Base-by-base conservation (phyloP, 805 yeast genomes). In the Cyberlindnera xishuangbannaensis region DNA sequence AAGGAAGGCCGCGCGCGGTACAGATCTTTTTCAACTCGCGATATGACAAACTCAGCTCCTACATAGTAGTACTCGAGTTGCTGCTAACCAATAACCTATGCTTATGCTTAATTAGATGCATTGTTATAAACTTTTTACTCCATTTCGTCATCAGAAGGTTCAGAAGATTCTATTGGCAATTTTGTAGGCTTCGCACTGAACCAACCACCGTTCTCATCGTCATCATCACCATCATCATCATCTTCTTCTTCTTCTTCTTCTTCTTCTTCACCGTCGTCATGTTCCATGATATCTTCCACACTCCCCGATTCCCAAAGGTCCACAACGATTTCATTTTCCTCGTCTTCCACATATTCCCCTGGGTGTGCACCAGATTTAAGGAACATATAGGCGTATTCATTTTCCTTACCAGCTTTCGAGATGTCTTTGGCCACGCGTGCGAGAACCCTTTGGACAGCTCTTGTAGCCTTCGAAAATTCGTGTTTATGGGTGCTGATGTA, bases 381-480 rank as follows among this genome's bases (percentile, higher is more conserved):
- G 51, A 76, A 84, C 31, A 63, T 61, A 50, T 68, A 70, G 30
- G 72, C 56, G 50, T 74, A 72, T 39, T 67, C 73, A 44, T 77
- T 80, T 27, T 67, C 70, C 40, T 64, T 68, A 4, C 76, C 65
- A 5, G 73, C 61, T 22, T 55, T 56, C 1, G 76, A 74, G n/a
- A 84, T 69, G 35, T 83, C 90, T 55, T 84, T 84, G 11, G 83
- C 88, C 11, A 78, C 61, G 48, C 85, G 71, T 30, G 74, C 77
- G 41, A 86, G 64, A 50, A 85, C 86, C 50, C 92, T 68, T 50
- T 79, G 94, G 8, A 86, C 61, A 2, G 83, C 70, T 46, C 88
- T 74, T 44, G 85, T 54, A 0, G 81, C 67, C 36, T 77, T 72
- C 3, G 76, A 65, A 48, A 80, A 83, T 33, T 75, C 70, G 40